Evolutionary conservation across 768 basidiomycete genomes (phyloP).

Genomic region (Podaxis sp.): DNA sequence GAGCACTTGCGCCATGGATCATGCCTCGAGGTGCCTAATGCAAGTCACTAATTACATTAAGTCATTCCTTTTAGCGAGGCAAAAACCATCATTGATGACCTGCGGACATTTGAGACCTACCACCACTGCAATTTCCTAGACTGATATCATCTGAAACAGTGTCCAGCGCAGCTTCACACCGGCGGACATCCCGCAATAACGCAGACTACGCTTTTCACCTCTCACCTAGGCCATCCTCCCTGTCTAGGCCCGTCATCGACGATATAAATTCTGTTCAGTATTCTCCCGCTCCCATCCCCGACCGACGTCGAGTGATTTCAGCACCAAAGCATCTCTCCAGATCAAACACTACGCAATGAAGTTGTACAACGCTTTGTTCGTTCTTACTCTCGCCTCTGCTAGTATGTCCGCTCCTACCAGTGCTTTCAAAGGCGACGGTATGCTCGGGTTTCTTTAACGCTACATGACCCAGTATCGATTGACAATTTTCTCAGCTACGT

Average conservation of each 20-base stretch:
- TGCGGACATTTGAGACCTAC: not conserved
- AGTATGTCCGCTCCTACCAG: not conserved
- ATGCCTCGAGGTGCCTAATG: not conserved
- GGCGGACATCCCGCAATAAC: not conserved
- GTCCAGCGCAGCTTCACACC: not conserved
- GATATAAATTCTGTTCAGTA: not conserved
- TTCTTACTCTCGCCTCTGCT: not conserved
- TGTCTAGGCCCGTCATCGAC: not conserved
- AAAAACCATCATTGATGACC: not conserved
- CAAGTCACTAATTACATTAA: not conserved
- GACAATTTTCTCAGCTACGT: not conserved
- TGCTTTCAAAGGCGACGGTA: constrained; percentile 9
- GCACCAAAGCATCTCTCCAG: not conserved
- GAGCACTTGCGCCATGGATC: not conserved
- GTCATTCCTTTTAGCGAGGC: not conserved
- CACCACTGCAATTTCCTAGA: not conserved
- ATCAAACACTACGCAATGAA: not conserved
- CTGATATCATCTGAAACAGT: not conserved
- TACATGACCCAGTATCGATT: not conserved
- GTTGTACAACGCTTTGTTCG: not conserved
- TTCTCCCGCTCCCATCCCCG: not conserved
- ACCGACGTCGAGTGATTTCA: not conserved
- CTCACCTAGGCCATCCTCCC: not conserved
- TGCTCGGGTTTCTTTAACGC: not conserved
- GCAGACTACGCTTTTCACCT: not conserved